Conservation (phyloP, 2,329 filamentous ascomycete species). For the Botrytis fabae region DNA sequence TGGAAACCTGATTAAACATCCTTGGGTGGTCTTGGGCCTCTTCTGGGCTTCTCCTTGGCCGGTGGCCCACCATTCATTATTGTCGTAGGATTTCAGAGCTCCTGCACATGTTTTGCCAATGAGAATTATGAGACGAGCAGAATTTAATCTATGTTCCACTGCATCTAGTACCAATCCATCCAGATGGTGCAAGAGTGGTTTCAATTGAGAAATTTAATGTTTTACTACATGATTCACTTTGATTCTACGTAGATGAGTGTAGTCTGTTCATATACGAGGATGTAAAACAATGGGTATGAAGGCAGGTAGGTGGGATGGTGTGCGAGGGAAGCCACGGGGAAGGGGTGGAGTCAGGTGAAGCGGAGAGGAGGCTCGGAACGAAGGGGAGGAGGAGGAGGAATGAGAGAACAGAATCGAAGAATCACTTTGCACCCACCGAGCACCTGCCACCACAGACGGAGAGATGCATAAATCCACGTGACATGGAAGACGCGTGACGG, state of each 20-base stretch:
- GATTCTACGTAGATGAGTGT: background rate
- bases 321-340: background rate
- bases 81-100: background rate
- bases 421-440: too few species aligned
- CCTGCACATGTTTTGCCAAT: background rate
- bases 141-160: background rate
- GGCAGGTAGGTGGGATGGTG: background rate
- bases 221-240: background rate
- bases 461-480: too few species aligned
- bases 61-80: background rate
- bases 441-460: too few species aligned
- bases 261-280: background rate
- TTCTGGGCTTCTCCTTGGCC: slow-evolving; percentile 10
- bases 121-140: background rate
- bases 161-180: background rate
- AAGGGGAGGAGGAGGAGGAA: background rate
- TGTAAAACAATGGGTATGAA: background rate
- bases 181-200: background rate
- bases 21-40: background rate
- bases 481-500: too few species aligned
- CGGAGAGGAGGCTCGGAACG: background rate
- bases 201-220: slow-evolving; percentile 1
- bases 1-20: background rate
- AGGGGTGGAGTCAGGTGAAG: background rate
- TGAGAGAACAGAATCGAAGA: too few species aligned